Percentiles rank a stretch among this genome's conserved stretches.
phyloP scores from a whole-genome alignment of 73 alveolate species.

The Uronychia binucleata region DNA sequence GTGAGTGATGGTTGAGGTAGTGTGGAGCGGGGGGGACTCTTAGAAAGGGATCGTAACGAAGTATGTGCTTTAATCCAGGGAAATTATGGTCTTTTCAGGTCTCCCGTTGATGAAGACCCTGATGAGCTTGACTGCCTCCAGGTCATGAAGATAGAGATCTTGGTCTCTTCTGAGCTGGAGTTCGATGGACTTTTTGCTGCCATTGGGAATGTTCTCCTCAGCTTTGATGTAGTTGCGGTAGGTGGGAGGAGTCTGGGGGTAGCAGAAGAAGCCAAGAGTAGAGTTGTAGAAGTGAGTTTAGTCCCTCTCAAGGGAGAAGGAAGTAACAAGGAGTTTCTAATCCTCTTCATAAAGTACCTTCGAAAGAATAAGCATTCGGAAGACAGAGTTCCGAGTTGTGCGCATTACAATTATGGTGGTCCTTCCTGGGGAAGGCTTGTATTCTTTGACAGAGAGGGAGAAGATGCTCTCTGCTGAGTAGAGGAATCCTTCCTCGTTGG shows the following conservation, averaged over 20 bases:
- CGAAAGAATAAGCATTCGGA: neutral
- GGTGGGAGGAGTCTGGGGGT: neutral
- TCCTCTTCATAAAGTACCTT: neutral
- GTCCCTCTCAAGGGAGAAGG: neutral
- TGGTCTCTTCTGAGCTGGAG: neutral
- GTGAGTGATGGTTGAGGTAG: too few relatives aligned
- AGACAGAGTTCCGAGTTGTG: neutral
- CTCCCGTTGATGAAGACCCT: neutral
- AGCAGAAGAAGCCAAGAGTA: neutral
- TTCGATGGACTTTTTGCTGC: neutral
- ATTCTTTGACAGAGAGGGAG: neutral
- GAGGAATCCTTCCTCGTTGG: neutral
- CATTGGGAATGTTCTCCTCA: neutral
- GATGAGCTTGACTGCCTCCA: neutral
- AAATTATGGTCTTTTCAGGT: neutral
- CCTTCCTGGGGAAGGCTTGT: neutral
- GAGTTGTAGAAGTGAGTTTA: neutral
- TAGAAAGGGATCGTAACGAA: neutral
- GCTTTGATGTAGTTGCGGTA: neutral
- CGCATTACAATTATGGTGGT: neutral
- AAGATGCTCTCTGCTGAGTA: neutral
- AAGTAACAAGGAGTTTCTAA: neutral
- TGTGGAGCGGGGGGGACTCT: neutral
- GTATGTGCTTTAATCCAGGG: neutral
- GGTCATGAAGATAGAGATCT: neutral